Evolutionary conservation across 148 eudicot species (phyloP).

Genomic region (Persicaria maculosa): DNA sequence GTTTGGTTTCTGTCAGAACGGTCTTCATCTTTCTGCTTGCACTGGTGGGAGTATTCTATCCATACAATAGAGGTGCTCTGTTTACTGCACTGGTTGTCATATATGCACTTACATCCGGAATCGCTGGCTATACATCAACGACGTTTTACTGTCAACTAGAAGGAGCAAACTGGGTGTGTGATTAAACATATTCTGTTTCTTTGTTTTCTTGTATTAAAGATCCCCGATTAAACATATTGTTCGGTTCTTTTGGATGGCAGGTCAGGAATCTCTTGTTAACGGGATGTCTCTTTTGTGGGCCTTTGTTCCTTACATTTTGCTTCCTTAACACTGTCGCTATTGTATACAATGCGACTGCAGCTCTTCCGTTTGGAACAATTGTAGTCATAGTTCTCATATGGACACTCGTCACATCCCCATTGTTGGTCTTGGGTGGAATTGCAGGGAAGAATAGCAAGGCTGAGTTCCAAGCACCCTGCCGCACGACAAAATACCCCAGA

Average conservation of each 20-base stretch:
- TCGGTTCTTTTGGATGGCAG: slow-evolving; percentile 13
- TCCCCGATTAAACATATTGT: neutral
- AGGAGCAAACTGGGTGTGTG: slow-evolving; percentile 19
- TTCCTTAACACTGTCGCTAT: slow-evolving; percentile 18
- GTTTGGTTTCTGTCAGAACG: slow-evolving; percentile 10
- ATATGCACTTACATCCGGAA: slow-evolving; percentile 18
- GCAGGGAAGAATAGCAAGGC: slow-evolving; percentile 18
- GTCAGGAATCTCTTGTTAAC: slow-evolving; percentile 16
- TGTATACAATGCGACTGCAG: slow-evolving; percentile 16
- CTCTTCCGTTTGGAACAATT: slow-evolving; percentile 17
- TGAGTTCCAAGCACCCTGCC: slow-evolving; percentile 18
- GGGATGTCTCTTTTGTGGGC: slow-evolving; percentile 18
- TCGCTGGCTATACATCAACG: slow-evolving; percentile 15
- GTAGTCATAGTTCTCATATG: slow-evolving; percentile 17
- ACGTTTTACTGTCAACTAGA: slow-evolving; percentile 17
- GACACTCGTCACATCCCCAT: slow-evolving; percentile 15
- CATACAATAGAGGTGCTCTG: slow-evolving; percentile 17
- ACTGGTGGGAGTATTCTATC: slow-evolving; percentile 18
- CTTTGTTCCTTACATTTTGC: slow-evolving; percentile 16
- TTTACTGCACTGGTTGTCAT: slow-evolving; percentile 19
- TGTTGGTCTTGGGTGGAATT: slow-evolving; percentile 17
- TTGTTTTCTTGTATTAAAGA: neutral
- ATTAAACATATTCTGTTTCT: neutral
- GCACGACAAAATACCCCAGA: slow-evolving; percentile 19
- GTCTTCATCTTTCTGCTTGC: slow-evolving; percentile 15